phyloP scores from a whole-genome alignment of 164 flowering plant species.

The Vitis vinifera region DNA sequence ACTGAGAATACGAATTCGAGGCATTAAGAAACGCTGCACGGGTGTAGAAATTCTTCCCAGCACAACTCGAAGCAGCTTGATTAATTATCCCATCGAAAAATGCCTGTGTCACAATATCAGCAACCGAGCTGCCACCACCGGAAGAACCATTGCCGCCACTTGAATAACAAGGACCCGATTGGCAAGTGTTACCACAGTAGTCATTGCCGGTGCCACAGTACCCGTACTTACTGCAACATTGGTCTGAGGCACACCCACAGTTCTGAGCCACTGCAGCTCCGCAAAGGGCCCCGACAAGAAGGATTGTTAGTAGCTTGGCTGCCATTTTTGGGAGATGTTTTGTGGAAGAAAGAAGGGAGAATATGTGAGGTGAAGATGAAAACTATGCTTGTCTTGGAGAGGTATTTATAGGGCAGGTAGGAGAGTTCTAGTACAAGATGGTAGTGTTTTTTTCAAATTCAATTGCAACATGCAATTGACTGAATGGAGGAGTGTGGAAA shows the following conservation, averaged over 20 bases:
- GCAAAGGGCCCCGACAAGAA: background rate
- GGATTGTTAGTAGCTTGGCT: no score
- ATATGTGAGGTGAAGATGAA: no score
- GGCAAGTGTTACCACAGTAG: slow-evolving; percentile 14
- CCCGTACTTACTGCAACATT: slow-evolving; percentile 13
- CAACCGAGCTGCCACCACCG: background rate
- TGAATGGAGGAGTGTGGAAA: no score
- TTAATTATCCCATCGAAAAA: slow-evolving; percentile 1
- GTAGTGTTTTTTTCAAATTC: no score
- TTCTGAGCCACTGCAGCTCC: slow-evolving; percentile 14
- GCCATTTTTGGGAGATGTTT: no score
- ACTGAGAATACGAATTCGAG: background rate
- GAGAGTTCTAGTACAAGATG: no score
- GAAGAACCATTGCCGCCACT: no score
- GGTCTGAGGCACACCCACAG: slow-evolving; percentile 27
- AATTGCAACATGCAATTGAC: no score
- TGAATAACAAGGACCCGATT: slow-evolving; percentile 7
- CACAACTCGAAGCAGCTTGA: background rate
- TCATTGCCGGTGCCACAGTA: slow-evolving; percentile 13
- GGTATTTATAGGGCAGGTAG: no score
- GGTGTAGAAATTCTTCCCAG: background rate
- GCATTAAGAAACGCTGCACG: background rate
- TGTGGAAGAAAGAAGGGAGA: no score
- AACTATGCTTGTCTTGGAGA: no score
- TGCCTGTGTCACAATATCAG: background rate